Evolutionary conservation across 371 early-diverging fungal genomes (phyloP), one percentile per base, ranked within the genome.

Genomic region (Choanephora cucurbitarum): DNA sequence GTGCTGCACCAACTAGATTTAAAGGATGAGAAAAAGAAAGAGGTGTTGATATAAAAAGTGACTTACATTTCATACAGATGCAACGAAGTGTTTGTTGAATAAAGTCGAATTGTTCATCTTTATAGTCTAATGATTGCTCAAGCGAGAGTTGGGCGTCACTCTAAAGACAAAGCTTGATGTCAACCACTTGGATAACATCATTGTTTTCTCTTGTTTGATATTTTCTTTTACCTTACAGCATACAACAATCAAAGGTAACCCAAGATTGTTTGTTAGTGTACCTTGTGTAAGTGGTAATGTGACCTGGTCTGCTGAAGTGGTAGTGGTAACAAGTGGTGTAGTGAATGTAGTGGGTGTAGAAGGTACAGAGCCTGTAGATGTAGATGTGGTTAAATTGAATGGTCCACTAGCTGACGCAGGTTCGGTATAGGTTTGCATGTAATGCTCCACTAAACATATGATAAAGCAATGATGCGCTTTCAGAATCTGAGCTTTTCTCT

Each of bases 91-190:
- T 84, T 66, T 96, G 96, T 70, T 96, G 96, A 63, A 97, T 93
- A 72, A 87, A 95, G 69, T 96, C 98, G 70, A 97, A 95, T 44
- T 88, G 87, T 49, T 93, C 94, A 53, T 97, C 96, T 67, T 86
- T 88, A 73, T 86, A 95, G 22, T 90, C 93, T 43, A 81, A 75
- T 46, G 93, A 91, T 41, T 90, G 87, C 68, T 95, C 95, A 52
- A 94, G 67, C 46, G 67, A 73, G 57, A 80, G 79, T 52, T 91
- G 86, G 15, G 82, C 67, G 62, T 97, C 97, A 19, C 94, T 83
- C 93, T 92, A 66, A 19, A 49, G 22, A 49, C n/a, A n/a, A n/a
- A n/a, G n/a, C n/a, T n/a, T n/a, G n/a, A n/a, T n/a, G n/a, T n/a
- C n/a, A n/a, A n/a, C n/a, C n/a, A n/a, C n/a, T n/a, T n/a, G n/a